These are phyloP conservation scores for Trichomonascaceae sp. DNA, from an alignment of 1,139 yeast species.

Conservation along the genomic window DNA sequence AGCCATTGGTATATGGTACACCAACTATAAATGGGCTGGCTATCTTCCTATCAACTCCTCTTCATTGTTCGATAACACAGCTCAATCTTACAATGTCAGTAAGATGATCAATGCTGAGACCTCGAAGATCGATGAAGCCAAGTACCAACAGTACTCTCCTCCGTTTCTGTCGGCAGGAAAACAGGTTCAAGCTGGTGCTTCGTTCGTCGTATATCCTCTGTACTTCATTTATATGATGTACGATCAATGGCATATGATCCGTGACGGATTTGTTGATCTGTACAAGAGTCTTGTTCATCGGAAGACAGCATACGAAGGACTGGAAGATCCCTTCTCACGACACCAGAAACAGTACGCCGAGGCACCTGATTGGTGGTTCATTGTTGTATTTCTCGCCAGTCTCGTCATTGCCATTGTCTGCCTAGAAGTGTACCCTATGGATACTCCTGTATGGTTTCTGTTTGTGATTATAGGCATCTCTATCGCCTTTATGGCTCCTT, in stretches of 20 bases:
- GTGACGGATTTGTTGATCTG: slow-evolving; percentile 17
- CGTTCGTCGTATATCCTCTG: slow-evolving; percentile 24
- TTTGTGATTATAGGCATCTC: slow-evolving; percentile 52
- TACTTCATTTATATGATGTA: slow-evolving; percentile 22
- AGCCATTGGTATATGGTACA: slow-evolving; percentile 43
- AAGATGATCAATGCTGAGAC: slow-evolving; percentile 34
- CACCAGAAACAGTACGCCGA: slow-evolving; percentile 51
- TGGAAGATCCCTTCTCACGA: slow-evolving; percentile 46
- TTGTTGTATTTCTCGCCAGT: slow-evolving; percentile 42
- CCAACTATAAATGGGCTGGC: slow-evolving; percentile 46
- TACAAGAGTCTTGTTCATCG: slow-evolving; percentile 28
- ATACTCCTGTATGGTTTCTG: slow-evolving; percentile 46
- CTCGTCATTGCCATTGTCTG: slow-evolving; percentile 44
- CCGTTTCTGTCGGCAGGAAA: slow-evolving; percentile 39
- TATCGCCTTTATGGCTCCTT: slow-evolving; percentile 44
- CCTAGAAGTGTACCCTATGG: slow-evolving; percentile 28
- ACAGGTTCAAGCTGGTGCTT: slow-evolving; percentile 30
- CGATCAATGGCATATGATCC: slow-evolving; percentile 20
- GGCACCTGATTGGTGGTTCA: slow-evolving; percentile 56
- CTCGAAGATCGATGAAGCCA: slow-evolving; percentile 29
- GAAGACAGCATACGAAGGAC: slow-evolving; percentile 17
- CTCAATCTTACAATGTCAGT: slow-evolving; percentile 37
- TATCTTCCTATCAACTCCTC: slow-evolving; percentile 51
- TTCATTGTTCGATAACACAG: slow-evolving; percentile 42
- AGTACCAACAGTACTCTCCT: slow-evolving; percentile 35